These are phyloP conservation scores for Infundibulicybe gibba DNA, from an alignment of 768 basidiomycete species.

Conservation along the genomic window DNA sequence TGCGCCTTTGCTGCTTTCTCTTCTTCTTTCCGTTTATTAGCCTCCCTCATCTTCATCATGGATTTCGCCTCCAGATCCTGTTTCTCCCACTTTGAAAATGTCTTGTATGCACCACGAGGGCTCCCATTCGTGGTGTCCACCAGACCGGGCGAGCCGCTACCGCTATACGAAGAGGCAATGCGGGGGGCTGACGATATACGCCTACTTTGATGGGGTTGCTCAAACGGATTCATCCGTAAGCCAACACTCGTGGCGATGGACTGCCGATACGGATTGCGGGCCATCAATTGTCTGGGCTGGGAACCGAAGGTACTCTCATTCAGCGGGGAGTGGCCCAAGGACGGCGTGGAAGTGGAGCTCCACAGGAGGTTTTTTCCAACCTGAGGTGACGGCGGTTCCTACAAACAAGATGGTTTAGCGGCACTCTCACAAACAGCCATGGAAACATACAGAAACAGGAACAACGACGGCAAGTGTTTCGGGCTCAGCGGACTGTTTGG, in stretches of 20 bases:
- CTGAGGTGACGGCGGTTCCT: slow-evolving; percentile 16
- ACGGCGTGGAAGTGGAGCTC: slow-evolving; percentile 47
- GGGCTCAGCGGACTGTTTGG: slow-evolving; percentile 38
- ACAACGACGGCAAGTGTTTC: slow-evolving; percentile 35
- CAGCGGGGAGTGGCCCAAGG: slow-evolving; percentile 18
- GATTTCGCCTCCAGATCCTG: slow-evolving; percentile 81
- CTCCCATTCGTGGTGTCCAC: slow-evolving; percentile 55
- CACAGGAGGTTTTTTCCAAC: slow-evolving; percentile 70
- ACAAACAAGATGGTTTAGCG: slow-evolving; percentile 4
- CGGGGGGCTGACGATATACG: slow-evolving; percentile 42
- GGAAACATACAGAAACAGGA: slow-evolving; percentile 20
- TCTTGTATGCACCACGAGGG: slow-evolving; percentile 25
- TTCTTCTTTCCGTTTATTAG: slow-evolving; percentile 41
- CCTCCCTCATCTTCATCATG: slow-evolving; percentile 65
- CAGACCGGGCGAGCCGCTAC: slow-evolving; percentile 24
- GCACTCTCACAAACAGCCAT: slow-evolving; percentile 1
- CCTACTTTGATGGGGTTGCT: slow-evolving; percentile 22
- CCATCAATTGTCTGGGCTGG: slow-evolving; percentile 11
- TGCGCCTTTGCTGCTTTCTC: slow-evolving; percentile 33
- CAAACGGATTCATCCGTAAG: slow-evolving; percentile 50
- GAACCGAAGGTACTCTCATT: slow-evolving; percentile 14
- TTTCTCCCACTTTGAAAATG: slow-evolving; percentile 82
- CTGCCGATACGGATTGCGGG: slow-evolving; percentile 38
- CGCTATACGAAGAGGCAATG: slow-evolving; percentile 28
- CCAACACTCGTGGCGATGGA: slow-evolving; percentile 41